A percentile compares a stretch with the other conserved stretches of the same genome.
Conservation (phyloP, 352 stramenopile species). For the Elongisporangium anandrum region DNA sequence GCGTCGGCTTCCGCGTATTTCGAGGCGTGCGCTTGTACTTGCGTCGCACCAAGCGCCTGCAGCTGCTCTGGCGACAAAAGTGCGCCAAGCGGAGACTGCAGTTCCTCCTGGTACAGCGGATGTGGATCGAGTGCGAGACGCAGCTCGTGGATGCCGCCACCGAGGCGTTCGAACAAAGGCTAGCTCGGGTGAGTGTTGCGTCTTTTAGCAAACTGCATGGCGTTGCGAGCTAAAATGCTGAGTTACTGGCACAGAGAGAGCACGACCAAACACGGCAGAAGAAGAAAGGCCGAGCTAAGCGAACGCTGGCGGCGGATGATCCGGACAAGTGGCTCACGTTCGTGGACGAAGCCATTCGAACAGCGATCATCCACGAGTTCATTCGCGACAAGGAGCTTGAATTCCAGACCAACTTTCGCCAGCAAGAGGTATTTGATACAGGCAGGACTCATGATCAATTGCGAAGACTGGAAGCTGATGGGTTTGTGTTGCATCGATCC, state of each 20-base stretch:
- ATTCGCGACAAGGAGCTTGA: constrained; percentile 32
- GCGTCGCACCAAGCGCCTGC: constrained; percentile 43
- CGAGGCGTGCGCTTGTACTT: constrained; percentile 46
- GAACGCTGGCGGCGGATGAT: neutral
- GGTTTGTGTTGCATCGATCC: neutral
- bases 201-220: neutral
- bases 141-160: constrained; percentile 39
- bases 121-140: constrained; percentile 49
- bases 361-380: constrained; percentile 33
- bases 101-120: constrained; percentile 37
- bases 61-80: constrained; percentile 45
- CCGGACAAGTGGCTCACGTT: constrained; percentile 44
- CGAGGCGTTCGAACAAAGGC: constrained; percentile 31
- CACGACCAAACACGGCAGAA: constrained; percentile 13
- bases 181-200: constrained; percentile 1
- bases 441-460: no score
- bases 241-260: neutral
- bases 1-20: constrained; percentile 51
- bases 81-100: constrained; percentile 25
- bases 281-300: constrained; percentile 1
- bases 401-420: constrained; percentile 29
- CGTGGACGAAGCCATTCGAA: constrained; percentile 28
- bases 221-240: neutral
- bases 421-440: constrained; percentile 63
- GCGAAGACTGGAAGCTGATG: neutral